Evolutionary conservation across 148 eudicot species (phyloP).

Genomic region (Rhododendron simsii): DNA sequence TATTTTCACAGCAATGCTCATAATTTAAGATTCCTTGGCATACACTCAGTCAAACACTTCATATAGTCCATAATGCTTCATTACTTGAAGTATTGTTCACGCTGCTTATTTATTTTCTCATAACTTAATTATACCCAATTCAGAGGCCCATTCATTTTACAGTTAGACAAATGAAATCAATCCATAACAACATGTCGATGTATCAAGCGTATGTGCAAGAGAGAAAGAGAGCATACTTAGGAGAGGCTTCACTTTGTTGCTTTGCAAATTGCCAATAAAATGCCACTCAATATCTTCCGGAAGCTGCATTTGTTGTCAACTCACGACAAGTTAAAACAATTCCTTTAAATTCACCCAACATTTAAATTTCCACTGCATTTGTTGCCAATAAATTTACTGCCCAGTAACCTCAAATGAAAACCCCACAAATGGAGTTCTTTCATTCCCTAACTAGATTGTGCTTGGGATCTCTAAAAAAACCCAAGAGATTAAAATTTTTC

Average conservation of each 20-base stretch:
- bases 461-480: neutral
- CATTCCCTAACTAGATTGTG: neutral
- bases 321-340: neutral
- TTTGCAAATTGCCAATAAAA: constrained; percentile 95
- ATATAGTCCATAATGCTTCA: neutral
- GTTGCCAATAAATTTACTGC: neutral
- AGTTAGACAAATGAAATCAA: neutral
- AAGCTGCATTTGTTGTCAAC: constrained; percentile 48
- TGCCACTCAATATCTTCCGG: constrained; percentile 98
- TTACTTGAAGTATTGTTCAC: neutral
- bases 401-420: neutral
- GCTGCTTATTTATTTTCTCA: neutral
- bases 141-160: neutral
- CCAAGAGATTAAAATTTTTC: neutral
- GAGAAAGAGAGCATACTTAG: constrained; percentile 49
- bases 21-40: neutral
- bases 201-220: neutral
- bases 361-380: neutral
- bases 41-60: neutral
- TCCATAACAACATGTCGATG: neutral
- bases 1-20: neutral
- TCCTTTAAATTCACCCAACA: neutral
- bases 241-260: constrained; percentile 95
- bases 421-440: neutral
- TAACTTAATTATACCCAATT: neutral